These are phyloP conservation scores for Colletotrichum sp. DNA, from an alignment of 2,329 filamentous ascomycete species.

Conservation along the genomic window DNA sequence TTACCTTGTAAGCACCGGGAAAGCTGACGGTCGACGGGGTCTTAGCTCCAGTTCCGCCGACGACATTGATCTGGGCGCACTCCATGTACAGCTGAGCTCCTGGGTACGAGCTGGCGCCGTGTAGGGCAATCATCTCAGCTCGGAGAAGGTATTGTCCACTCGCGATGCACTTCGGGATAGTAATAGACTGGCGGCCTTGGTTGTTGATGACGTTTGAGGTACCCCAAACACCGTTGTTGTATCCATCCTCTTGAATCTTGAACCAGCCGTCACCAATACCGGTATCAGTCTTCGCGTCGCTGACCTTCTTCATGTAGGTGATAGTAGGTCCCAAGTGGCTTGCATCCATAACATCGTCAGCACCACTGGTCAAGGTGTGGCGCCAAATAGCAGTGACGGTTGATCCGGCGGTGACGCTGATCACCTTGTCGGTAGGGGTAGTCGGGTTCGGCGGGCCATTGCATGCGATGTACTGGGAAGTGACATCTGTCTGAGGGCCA, in stretches of 20 bases:
- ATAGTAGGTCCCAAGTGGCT: constrained; percentile 57
- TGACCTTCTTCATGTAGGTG: constrained; percentile 62
- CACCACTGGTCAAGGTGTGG: constrained; percentile 48
- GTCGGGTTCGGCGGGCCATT: constrained; percentile 57
- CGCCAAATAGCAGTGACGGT: constrained; percentile 58
- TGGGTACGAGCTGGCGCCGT: constrained; percentile 42
- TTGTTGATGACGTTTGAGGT: constrained; percentile 47
- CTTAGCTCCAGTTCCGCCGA: constrained; percentile 35
- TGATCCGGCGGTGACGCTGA: constrained; percentile 49
- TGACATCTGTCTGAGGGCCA: constrained; percentile 49
- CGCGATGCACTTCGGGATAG: constrained; percentile 53
- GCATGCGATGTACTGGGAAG: constrained; percentile 54
- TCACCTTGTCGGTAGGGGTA: constrained; percentile 48
- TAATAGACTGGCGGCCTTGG: constrained; percentile 49
- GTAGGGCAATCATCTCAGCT: constrained; percentile 62
- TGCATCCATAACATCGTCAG: constrained; percentile 56
- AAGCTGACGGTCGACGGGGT: constrained; percentile 37
- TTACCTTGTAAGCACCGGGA: constrained; percentile 41
- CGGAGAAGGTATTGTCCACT: constrained; percentile 61
- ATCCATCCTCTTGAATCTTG: constrained; percentile 49
- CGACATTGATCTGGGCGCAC: constrained; percentile 46
- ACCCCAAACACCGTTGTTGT: constrained; percentile 45
- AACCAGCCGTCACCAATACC: constrained; percentile 48
- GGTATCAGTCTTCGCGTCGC: constrained; percentile 46
- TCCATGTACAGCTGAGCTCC: constrained; percentile 53